Conservation (phyloP, 164 flowering plant species). For the Saururus chinensis region DNA sequence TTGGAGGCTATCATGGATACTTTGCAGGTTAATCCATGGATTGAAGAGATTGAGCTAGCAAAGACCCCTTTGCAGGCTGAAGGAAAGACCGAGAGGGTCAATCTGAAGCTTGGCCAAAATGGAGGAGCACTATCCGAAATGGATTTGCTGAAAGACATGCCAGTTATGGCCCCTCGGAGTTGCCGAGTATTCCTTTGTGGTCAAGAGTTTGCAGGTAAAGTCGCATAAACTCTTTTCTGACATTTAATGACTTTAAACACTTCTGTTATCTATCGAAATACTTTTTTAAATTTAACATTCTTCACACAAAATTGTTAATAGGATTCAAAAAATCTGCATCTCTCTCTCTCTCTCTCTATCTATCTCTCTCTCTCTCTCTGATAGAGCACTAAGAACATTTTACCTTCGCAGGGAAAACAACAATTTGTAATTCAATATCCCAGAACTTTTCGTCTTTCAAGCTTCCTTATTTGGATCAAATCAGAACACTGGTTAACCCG, state of each 20-base stretch:
- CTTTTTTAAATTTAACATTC: too few species aligned
- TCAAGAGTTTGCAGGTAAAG: constrained; percentile 80
- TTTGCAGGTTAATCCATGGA: constrained; percentile 81
- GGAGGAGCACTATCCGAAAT: constrained; percentile 40
- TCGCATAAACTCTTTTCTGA: background rate
- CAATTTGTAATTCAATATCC: constrained; percentile 57
- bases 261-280: too few species aligned
- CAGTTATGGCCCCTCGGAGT: constrained; percentile 53
- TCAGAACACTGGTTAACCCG: constrained; percentile 68
- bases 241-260: background rate
- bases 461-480: constrained; percentile 72
- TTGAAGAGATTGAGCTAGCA: constrained; percentile 73
- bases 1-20: constrained; percentile 62
- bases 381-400: too few species aligned
- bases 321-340: too few species aligned
- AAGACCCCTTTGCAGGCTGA: constrained; percentile 63
- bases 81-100: constrained; percentile 52
- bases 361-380: too few species aligned
- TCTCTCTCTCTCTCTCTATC: too few species aligned
- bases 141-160: constrained; percentile 76
- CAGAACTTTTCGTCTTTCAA: constrained; percentile 59
- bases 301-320: too few species aligned
- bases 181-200: constrained; percentile 86
- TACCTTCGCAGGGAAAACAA: constrained; percentile 55
- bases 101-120: constrained; percentile 67